These are phyloP conservation scores for Neckera pumila DNA, from an alignment of 225 moss, liverwort and hornwort genomes.

Conservation along the genomic window DNA sequence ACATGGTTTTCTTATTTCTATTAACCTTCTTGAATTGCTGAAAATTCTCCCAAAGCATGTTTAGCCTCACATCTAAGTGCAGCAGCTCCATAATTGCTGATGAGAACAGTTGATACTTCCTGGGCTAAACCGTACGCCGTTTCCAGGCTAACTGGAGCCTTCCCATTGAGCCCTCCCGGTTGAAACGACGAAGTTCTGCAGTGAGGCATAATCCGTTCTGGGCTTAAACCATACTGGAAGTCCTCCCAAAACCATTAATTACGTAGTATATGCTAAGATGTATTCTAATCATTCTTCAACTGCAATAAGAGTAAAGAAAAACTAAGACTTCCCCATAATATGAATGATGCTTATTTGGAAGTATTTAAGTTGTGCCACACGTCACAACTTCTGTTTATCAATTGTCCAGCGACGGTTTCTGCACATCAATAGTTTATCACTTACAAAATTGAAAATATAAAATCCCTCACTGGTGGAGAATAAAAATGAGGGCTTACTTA, in stretches of 20 bases:
- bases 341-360: not conserved
- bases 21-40: not conserved
- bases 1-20: not conserved
- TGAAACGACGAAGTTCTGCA: not conserved
- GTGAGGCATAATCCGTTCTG: not conserved
- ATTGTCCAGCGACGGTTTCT: not conserved
- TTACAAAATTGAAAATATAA: too few relatives aligned
- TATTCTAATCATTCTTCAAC: not conserved
- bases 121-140: not conserved
- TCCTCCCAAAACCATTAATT: not conserved
- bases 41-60: not conserved
- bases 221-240: not conserved
- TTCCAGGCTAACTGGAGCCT: not conserved
- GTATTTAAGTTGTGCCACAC: not conserved
- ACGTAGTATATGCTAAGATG: not conserved
- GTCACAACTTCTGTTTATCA: not conserved
- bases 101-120: not conserved
- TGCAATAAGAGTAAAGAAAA: not conserved
- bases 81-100: not conserved
- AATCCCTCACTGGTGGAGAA: not conserved
- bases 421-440: not conserved
- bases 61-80: not conserved
- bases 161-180: not conserved
- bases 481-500: not conserved
- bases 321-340: too few relatives aligned